Evolutionary conservation across 768 basidiomycete genomes (phyloP).

Genomic region (Clitopilus hobsonii): DNA sequence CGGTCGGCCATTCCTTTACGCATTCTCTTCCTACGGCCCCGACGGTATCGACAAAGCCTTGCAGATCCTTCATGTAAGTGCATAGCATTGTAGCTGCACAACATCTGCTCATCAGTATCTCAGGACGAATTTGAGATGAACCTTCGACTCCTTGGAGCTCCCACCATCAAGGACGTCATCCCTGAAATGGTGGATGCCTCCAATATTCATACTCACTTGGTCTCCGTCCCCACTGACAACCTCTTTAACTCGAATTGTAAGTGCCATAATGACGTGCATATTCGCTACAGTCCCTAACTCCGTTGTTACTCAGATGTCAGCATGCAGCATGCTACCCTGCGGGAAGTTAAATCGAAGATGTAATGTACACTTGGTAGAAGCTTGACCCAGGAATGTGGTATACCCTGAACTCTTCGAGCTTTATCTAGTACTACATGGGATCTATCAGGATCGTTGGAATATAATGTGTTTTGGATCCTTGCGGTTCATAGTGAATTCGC

Average conservation of each 20-base stretch:
- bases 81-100: too few species aligned
- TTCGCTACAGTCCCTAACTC: not conserved
- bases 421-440: not conserved
- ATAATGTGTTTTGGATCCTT: not conserved
- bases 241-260: conserved; percentile 80
- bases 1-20: conserved; percentile 84
- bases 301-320: conserved; percentile 24
- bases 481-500: too few species aligned
- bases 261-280: conserved; percentile 18
- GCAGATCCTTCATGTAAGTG: conserved; percentile 67
- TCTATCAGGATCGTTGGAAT: not conserved
- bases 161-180: conserved; percentile 70
- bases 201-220: conserved; percentile 61
- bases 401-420: too few species aligned
- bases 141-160: conserved; percentile 86
- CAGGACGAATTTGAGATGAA: conserved; percentile 99
- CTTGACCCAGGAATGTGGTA: not conserved
- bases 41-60: conserved; percentile 84
- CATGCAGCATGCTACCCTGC: conserved; percentile 27
- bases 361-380: conserved; percentile 1
- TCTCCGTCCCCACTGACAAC: conserved; percentile 65
- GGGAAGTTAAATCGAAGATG: conserved; percentile 11
- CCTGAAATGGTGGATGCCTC: conserved; percentile 89
- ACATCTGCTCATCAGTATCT: too few species aligned
- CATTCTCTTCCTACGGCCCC: conserved; percentile 83